phyloP scores from a whole-genome alignment of 2,329 filamentous ascomycete species.

The Emmonsia crescens region DNA sequence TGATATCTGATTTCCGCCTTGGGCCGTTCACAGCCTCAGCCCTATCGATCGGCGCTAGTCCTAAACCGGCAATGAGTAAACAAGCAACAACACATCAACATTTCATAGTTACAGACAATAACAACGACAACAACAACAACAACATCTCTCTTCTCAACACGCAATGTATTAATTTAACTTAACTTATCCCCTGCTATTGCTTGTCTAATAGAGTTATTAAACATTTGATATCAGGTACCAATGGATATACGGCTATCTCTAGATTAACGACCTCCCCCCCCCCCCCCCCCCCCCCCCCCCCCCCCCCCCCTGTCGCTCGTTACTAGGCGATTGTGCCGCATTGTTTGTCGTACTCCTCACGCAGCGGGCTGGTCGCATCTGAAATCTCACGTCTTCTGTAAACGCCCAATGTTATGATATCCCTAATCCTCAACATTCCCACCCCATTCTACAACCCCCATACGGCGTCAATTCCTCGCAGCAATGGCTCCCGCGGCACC shows the following conservation, averaged over 20 bases:
- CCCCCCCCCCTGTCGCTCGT: background rate
- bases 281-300: background rate
- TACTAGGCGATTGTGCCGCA: background rate
- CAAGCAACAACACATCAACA: slow-evolving; percentile 14
- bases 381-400: background rate
- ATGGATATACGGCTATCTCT: background rate
- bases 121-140: slow-evolving; percentile 1
- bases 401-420: background rate
- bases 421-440: background rate
- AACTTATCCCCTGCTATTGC: background rate
- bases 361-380: background rate
- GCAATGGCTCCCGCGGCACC: slow-evolving; percentile 38
- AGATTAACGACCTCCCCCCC: background rate
- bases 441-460: background rate
- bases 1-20: background rate
- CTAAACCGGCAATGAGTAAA: slow-evolving; percentile 29
- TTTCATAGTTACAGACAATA: slow-evolving; percentile 23
- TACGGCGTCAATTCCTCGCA: slow-evolving; percentile 4
- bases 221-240: background rate
- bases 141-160: background rate
- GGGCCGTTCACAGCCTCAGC: background rate
- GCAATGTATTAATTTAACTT: background rate
- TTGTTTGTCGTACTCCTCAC: slow-evolving; percentile 1
- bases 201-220: background rate
- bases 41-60: slow-evolving; percentile 21